Evolutionary conservation across 805 yeast genomes (phyloP), one percentile per base, ranked within the genome.

Genomic region (Huiozyma sinensis): DNA sequence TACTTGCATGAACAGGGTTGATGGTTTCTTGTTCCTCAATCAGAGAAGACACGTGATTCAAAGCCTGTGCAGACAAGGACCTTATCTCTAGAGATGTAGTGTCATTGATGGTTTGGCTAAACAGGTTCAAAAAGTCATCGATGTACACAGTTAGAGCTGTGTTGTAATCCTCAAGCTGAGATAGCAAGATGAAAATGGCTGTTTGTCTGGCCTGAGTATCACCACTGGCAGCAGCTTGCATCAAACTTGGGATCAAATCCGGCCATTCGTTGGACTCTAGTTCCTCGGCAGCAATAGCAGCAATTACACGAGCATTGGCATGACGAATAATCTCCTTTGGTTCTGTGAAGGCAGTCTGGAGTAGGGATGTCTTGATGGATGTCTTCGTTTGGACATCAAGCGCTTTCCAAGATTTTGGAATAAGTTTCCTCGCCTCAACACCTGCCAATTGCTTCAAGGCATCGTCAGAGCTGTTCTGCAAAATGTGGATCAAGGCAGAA

Each of bases 391-490:
- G 49, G 24, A 63, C 76, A 52, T 68, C 71, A 24, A 64, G 33
- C 9, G 52, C 29, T 27, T 55, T 63, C 97, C 97, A 92, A 58
- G 78, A 79, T 51, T 73, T 70, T 43, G 72, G 59, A 35, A 89
- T 77, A 58, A 83, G 75, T 65, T 92, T 92, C 67, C 95, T 79
- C 36, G 89, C 87, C 69, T 92, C 98, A 50, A 92, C 95, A 49
- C 96, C 94, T n/a, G 97, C 94, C 49, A 92, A 72, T 65, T 88
- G 95, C 57, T 85, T 83, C 54, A 89, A 62, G 56, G 83, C 84
- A 50, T 76, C 81, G 55, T 80, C 80, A 36, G 72, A 66, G 53
- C 81, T 79, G 52, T 71, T 73, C 64, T 84, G 88, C 58, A 87
- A 72, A 48, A 92, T 76, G 57, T 85, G 92, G 54, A 90, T 70